Evolutionary conservation across 768 basidiomycete species (phyloP).

Genomic region (Tricholoma matsutake): DNA sequence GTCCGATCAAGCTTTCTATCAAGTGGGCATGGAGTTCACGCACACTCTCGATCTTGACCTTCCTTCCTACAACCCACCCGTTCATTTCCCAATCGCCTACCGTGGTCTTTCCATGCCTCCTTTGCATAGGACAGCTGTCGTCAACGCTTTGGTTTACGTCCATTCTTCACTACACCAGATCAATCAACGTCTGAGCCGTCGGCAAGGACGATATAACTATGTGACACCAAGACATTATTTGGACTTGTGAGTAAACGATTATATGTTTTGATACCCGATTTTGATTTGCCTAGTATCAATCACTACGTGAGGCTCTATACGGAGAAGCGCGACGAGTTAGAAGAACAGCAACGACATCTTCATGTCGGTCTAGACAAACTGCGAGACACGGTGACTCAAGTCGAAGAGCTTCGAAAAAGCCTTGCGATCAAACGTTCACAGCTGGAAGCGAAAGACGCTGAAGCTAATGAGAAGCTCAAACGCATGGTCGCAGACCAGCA

Average conservation of each 20-base stretch:
- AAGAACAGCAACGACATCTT: slow-evolving; percentile 97
- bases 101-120: slow-evolving; percentile 84
- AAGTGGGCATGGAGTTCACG: slow-evolving; percentile 97
- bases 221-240: slow-evolving; percentile 97
- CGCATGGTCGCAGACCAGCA: slow-evolving; percentile 99
- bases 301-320: slow-evolving; percentile 94
- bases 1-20: slow-evolving; percentile 98
- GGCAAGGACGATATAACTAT: slow-evolving; percentile 95
- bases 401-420: slow-evolving; percentile 93
- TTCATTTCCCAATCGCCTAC: slow-evolving; percentile 87
- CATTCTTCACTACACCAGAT: slow-evolving; percentile 88
- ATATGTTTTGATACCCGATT: slow-evolving; percentile 5
- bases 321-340: slow-evolving; percentile 95
- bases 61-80: slow-evolving; percentile 73
- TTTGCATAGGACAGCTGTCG: slow-evolving; percentile 82
- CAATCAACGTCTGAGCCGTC: slow-evolving; percentile 83
- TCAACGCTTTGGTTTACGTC: slow-evolving; percentile 91
- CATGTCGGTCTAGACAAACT: slow-evolving; percentile 98
- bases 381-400: slow-evolving; percentile 92
- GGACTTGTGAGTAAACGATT: slow-evolving; percentile 77
- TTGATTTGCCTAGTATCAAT: slow-evolving; percentile 65
- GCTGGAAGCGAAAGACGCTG: slow-evolving; percentile 87
- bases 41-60: slow-evolving; percentile 90
- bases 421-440: slow-evolving; percentile 92
- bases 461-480: slow-evolving; percentile 96